Base-by-base conservation (phyloP, 352 stramenopile genomes). In the Pythium monospermum region DNA sequence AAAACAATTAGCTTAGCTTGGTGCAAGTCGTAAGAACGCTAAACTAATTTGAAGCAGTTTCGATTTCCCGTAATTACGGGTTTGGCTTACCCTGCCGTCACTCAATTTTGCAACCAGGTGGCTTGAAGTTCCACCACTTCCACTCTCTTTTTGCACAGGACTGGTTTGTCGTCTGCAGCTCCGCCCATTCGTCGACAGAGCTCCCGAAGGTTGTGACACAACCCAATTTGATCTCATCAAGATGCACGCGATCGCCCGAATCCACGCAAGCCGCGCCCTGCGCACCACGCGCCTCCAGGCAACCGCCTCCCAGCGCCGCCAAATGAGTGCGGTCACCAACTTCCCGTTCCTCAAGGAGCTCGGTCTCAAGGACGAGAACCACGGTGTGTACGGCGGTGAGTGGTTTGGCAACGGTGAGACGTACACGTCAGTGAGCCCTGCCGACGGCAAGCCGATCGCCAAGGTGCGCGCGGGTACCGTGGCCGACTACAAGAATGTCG, bases 341-440 rank as follows among this genome's bases (percentile, higher is more conserved):
- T 91, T 82, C 51, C 81, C 84, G 25, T 92, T 93, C 58, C 71
- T 94, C 42, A 66, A 71, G 30, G 80, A 94, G 44, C 67, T 95
- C 27, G 85, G 83, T 6, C 71, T 95, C 22, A 64, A 76, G 54
- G 78, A 90, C 47, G 78, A 91, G 44, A 95, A 95, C 67, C 64
- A 72, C 49, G 85, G 85, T 39, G 83, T 94, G 32, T 95, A 90
- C 69, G 73, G 85, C 54, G 85, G 85, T 52, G 57, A 87, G 60
- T 96, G 87, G 87, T 87, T 92, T 40, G 87, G 76, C 52, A 92
- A 73, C 47, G 85, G 85, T 21, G 66, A 75, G 6, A 71, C 89
- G 31, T 86, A 87, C 73, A 92, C 76, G 46, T 90, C 78, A 5
- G 70, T 96, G 31, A 95, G 76, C 66, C 89, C 89, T 1, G 74